A percentile compares a stretch with the other conserved stretches of the same genome.
Conservation (phyloP, 2,329 filamentous ascomycete genomes). For the Aspergillus alliaceus region DNA sequence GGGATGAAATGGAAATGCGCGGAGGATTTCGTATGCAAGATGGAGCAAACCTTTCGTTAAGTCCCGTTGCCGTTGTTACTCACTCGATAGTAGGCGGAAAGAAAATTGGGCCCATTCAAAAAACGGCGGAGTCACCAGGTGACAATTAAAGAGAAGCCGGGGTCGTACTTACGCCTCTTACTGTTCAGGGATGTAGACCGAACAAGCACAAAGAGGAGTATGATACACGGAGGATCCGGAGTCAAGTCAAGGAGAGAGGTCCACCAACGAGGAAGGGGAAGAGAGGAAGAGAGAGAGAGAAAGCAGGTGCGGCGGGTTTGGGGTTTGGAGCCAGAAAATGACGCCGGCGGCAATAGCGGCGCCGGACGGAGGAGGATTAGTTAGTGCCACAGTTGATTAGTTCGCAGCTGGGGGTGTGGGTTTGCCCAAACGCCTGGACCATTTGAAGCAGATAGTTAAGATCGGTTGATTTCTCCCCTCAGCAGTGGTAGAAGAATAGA, state of each 20-base stretch:
- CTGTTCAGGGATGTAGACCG: neutral
- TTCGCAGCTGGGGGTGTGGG: neutral
- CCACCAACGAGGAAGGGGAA: slow-evolving; percentile 4
- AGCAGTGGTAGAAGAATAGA: neutral
- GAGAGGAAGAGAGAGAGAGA: slow-evolving; percentile 4
- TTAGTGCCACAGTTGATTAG: neutral
- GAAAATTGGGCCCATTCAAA: slow-evolving; percentile 18
- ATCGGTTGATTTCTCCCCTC: neutral
- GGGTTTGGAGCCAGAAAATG: slow-evolving; percentile 20
- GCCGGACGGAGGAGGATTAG: slow-evolving; percentile 12
- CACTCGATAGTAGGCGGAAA: slow-evolving; percentile 12
- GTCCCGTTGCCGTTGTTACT: slow-evolving; percentile 15
- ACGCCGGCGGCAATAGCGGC: slow-evolving; percentile 25
- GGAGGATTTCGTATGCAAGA: slow-evolving; percentile 24
- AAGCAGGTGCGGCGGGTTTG: slow-evolving; percentile 16
- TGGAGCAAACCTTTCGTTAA: slow-evolving; percentile 32
- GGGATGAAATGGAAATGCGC: slow-evolving; percentile 10
- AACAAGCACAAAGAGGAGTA: slow-evolving; percentile 2
- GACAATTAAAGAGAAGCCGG: neutral
- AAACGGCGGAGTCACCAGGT: neutral
- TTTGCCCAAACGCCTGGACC: slow-evolving; percentile 1
- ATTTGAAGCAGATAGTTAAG: neutral
- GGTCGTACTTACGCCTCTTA: neutral
- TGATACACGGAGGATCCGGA: slow-evolving; percentile 6
- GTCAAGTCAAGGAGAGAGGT: slow-evolving; percentile 9